phyloP scores from a whole-genome alignment of 169 alveolate species.

The Cryptosporidium canis region DNA sequence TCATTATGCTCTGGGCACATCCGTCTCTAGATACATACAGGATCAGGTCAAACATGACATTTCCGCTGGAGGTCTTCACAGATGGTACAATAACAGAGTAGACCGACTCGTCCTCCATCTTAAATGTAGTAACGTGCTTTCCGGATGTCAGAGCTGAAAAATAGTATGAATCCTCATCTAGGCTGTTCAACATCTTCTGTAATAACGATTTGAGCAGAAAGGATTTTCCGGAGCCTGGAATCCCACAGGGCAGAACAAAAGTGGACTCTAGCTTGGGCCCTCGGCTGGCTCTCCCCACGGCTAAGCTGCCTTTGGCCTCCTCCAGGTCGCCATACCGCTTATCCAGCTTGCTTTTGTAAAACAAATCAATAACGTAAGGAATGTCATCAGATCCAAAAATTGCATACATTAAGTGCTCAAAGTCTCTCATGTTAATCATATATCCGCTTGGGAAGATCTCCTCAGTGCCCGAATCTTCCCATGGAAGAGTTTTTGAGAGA shows the following conservation, averaged over 20 bases:
- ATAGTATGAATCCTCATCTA: neutral
- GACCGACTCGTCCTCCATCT: constrained; percentile 1
- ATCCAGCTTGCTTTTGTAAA: neutral
- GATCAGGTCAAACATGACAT: neutral
- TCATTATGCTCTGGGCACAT: constrained; percentile 17
- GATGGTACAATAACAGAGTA: constrained; percentile 28
- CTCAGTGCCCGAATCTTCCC: neutral
- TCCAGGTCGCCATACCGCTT: neutral
- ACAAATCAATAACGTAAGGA: constrained; percentile 13
- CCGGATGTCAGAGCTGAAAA: constrained; percentile 7
- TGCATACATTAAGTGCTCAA: constrained; percentile 26
- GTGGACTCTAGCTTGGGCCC: constrained; percentile 19
- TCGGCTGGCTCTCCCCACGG: no score
- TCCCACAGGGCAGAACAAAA: constrained; percentile 13
- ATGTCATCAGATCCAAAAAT: neutral
- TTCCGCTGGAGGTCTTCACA: neutral
- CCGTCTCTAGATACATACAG: constrained; percentile 65
- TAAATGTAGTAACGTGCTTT: neutral
- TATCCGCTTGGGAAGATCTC: neutral
- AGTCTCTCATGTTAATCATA: constrained; percentile 10
- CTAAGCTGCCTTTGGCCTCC: neutral
- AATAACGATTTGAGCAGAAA: constrained; percentile 1
- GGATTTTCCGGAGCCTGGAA: constrained; percentile 59
- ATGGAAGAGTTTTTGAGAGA: constrained; percentile 5
- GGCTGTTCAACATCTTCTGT: neutral